phyloP scores from a whole-genome alignment of 768 basidiomycete species.

The Trametes maxima region DNA sequence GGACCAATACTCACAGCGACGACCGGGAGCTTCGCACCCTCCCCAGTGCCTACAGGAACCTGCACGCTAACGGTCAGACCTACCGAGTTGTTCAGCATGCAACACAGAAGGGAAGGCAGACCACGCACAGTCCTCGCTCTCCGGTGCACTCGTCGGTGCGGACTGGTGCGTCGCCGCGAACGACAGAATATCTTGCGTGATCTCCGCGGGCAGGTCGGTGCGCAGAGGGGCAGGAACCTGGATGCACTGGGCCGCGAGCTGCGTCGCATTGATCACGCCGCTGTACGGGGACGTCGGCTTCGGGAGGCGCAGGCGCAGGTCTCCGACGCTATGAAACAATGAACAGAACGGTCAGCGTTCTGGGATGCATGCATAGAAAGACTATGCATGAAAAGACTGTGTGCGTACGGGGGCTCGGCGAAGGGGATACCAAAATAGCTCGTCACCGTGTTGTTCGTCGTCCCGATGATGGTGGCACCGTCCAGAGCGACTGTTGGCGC shows the following conservation, averaged over 20 bases:
- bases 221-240: slow-evolving; percentile 6
- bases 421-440: slow-evolving; percentile 59
- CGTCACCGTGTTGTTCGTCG: slow-evolving; percentile 34
- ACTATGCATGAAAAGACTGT: no score
- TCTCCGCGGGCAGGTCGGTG: background rate
- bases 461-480: slow-evolving; percentile 48
- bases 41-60: slow-evolving; percentile 41
- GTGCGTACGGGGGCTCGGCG: slow-evolving; percentile 53
- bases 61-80: slow-evolving; percentile 60
- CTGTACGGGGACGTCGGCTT: slow-evolving; percentile 2
- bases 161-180: background rate
- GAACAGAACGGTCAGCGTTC: background rate
- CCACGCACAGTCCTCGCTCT: slow-evolving; percentile 24
- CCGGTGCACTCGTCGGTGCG: background rate
- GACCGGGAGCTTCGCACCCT: slow-evolving; percentile 13
- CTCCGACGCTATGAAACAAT: slow-evolving; percentile 12
- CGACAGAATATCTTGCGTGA: background rate
- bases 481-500: slow-evolving; percentile 44
- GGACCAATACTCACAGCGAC: slow-evolving; percentile 4
- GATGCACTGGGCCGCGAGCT: slow-evolving; percentile 25
- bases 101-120: no score
- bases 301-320: slow-evolving; percentile 28
- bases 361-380: no score
- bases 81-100: slow-evolving; percentile 11
- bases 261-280: slow-evolving; percentile 21